Percentiles rank a stretch among this genome's conserved stretches.
Conservation (phyloP, 176 grass and related monocot species). For the Cocos nucifera region DNA sequence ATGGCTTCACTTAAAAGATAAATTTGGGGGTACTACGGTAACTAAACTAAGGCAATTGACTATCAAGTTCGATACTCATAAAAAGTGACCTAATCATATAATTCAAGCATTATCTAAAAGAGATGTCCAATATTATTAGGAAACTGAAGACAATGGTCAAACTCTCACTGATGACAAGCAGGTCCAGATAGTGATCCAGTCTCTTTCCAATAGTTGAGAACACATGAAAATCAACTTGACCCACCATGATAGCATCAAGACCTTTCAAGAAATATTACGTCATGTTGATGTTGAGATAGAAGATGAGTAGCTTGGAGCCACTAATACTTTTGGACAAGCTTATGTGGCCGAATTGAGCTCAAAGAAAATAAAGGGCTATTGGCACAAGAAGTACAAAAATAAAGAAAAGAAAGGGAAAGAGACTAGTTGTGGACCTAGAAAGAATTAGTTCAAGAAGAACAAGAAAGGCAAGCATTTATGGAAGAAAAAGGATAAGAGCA, state of each 20-base stretch:
- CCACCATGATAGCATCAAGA: conserved; percentile 5
- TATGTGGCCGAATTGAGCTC: background rate
- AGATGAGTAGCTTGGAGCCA: background rate
- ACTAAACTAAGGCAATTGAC: too few species aligned
- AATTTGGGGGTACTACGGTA: too few species aligned
- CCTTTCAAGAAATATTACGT: background rate
- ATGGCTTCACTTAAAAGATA: background rate
- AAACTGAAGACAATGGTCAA: background rate
- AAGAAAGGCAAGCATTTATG: background rate
- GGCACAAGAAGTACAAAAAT: background rate
- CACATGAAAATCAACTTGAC: background rate
- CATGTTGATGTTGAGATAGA: background rate
- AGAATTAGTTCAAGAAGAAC: background rate
- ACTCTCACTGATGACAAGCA: conserved; percentile 1
- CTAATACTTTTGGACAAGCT: background rate
- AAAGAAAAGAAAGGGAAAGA: background rate
- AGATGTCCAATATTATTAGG: background rate
- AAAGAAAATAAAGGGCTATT: background rate
- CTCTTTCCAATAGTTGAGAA: background rate
- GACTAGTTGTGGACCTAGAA: background rate
- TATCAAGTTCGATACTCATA: too few species aligned
- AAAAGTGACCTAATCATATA: background rate
- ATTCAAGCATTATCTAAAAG: background rate
- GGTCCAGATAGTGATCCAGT: conserved; percentile 5
- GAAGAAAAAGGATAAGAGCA: background rate